A percentile compares a stretch with the other conserved stretches of the same genome.
These are phyloP conservation scores for Talaromyces sp. DNA, from an alignment of 2,329 filamentous ascomycete species.

Conservation along the genomic window DNA sequence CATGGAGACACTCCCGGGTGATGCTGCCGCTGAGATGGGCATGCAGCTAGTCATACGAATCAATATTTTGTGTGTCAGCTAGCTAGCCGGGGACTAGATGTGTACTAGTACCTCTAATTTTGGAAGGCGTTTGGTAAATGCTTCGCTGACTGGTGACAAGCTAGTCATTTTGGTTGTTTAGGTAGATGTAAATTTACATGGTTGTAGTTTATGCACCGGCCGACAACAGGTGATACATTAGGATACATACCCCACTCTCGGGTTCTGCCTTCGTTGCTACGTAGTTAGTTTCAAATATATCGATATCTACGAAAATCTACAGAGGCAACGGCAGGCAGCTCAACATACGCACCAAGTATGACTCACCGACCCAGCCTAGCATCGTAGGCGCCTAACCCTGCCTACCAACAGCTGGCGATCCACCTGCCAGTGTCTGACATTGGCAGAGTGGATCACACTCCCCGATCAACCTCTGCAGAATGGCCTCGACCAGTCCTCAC, in stretches of 20 bases:
- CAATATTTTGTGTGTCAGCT: background rate
- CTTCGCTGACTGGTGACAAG: constrained; percentile 19
- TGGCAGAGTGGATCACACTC: too few relatives aligned
- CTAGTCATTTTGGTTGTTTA: background rate
- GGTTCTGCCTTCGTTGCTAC: background rate
- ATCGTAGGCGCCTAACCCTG: background rate
- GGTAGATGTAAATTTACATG: background rate
- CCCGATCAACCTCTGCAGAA: too few relatives aligned
- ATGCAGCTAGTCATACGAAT: constrained; percentile 55
- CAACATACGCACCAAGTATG: background rate
- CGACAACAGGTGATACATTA: too few relatives aligned
- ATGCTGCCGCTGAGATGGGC: constrained; percentile 79
- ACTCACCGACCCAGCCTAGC: background rate
- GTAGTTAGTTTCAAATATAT: background rate
- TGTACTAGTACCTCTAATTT: constrained; percentile 30
- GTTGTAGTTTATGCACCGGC: background rate
- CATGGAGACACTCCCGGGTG: constrained; percentile 65
- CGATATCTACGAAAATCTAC: background rate
- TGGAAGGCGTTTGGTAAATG: constrained; percentile 30
- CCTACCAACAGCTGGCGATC: background rate
- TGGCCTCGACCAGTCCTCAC: background rate
- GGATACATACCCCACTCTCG: background rate
- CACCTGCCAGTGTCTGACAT: background rate
- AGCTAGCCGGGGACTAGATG: background rate
- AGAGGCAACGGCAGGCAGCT: background rate